phyloP scores from a whole-genome alignment of 257 asterid species.

The Nemophila menziesii region DNA sequence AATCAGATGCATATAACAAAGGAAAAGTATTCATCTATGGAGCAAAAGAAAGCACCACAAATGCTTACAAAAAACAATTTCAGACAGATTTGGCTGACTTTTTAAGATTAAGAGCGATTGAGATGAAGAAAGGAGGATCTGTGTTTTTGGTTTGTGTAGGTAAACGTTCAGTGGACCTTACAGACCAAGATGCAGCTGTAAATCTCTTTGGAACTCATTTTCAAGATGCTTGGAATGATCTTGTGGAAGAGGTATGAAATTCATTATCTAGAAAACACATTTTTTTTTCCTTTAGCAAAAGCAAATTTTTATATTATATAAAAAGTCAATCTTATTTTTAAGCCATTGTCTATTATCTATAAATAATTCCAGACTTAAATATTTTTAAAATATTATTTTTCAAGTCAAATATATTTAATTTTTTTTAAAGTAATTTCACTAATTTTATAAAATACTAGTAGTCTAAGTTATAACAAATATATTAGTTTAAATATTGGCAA shows the following conservation, averaged over 20 bases:
- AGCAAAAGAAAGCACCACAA: slow-evolving; percentile 54
- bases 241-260: slow-evolving; percentile 95
- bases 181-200: slow-evolving; percentile 96
- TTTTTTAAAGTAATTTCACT: too few relatives aligned
- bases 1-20: slow-evolving; percentile 69
- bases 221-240: slow-evolving; percentile 99
- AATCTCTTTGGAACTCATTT: slow-evolving; percentile 87
- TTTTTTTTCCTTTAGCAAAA: too few relatives aligned
- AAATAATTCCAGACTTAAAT: too few relatives aligned
- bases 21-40: slow-evolving; percentile 85
- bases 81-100: slow-evolving; percentile 64
- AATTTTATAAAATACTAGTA: too few relatives aligned
- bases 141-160: slow-evolving; percentile 93
- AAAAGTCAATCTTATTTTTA: too few relatives aligned
- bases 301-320: too few relatives aligned
- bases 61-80: slow-evolving; percentile 72
- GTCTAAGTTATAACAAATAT: too few relatives aligned
- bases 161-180: slow-evolving; percentile 60
- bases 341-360: too few relatives aligned
- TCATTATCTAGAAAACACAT: too few relatives aligned
- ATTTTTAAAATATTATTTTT: too few relatives aligned
- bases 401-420: too few relatives aligned
- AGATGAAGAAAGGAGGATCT: slow-evolving; percentile 77
- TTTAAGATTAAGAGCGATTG: slow-evolving; percentile 53
- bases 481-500: too few relatives aligned